Evolutionary conservation across 1,284 basidiomycete species (phyloP).

Genomic region (Moesziomyces globuligerus): DNA sequence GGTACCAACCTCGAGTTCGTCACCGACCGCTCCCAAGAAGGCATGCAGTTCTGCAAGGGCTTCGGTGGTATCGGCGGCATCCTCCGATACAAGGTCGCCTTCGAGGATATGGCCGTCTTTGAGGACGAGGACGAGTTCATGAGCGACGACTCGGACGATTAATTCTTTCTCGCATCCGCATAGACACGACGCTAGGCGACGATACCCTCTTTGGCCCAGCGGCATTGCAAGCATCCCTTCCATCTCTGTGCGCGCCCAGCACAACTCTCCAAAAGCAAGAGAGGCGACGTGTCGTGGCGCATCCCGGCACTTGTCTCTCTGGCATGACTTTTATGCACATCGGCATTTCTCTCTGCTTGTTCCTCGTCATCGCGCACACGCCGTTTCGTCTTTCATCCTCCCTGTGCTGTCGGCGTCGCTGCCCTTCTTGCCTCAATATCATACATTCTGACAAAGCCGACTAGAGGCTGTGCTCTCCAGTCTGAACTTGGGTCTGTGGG

Average conservation of each 20-base stretch:
- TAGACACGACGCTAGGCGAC: constrained; percentile 1
- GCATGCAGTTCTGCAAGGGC: constrained; percentile 97
- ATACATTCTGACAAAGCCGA: neutral
- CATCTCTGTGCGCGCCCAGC: neutral
- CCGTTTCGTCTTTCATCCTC: no score
- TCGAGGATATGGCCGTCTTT: constrained; percentile 64
- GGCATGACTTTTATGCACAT: no score
- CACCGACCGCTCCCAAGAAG: constrained; percentile 81
- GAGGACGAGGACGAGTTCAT: constrained; percentile 66
- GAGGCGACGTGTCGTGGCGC: no score
- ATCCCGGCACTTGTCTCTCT: no score
- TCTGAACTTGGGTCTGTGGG: no score
- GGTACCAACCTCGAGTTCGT: constrained; percentile 85
- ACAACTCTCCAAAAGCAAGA: constrained; percentile 2
- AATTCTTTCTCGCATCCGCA: constrained; percentile 4
- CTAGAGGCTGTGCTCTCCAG: no score
- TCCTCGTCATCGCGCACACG: no score
- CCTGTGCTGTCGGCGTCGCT: no score
- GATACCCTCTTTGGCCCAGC: constrained; percentile 3
- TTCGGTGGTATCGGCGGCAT: constrained; percentile 98
- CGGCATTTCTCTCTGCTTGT: no score
- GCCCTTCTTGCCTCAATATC: no score
- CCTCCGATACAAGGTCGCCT: constrained; percentile 72
- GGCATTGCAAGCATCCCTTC: neutral
- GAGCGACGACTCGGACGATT: constrained; percentile 62